These are phyloP conservation scores for Raffaelea arxii DNA, from an alignment of 2,329 filamentous ascomycete genomes.

Conservation along the genomic window DNA sequence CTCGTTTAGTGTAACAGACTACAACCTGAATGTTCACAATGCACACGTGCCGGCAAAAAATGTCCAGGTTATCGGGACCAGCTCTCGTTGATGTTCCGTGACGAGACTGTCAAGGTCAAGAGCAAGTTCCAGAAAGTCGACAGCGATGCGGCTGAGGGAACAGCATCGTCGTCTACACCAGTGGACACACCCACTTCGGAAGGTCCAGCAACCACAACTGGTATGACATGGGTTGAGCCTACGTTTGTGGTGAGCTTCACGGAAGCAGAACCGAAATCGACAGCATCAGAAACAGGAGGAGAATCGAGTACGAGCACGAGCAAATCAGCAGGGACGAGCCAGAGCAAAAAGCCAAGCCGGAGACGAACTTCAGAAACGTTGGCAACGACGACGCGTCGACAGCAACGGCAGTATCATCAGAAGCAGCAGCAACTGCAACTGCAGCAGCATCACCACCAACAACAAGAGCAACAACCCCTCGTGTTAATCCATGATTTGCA, in stretches of 20 bases:
- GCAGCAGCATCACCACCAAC: too few relatives aligned
- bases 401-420: too few relatives aligned
- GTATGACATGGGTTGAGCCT: too few relatives aligned
- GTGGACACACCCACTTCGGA: not conserved
- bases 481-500: constrained; percentile 21
- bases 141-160: not conserved
- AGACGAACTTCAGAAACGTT: too few relatives aligned
- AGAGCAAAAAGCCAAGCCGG: too few relatives aligned
- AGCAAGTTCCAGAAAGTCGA: constrained; percentile 40
- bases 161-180: not conserved
- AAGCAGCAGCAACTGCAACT: too few relatives aligned
- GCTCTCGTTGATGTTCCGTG: constrained; percentile 55
- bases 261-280: too few relatives aligned
- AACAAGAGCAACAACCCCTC: too few relatives aligned
- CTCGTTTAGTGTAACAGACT: constrained; percentile 52
- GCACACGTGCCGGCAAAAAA: constrained; percentile 46
- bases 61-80: constrained; percentile 58
- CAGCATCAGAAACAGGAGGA: too few relatives aligned
- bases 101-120: constrained; percentile 54
- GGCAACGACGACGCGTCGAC: too few relatives aligned
- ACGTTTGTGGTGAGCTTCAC: too few relatives aligned
- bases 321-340: not conserved
- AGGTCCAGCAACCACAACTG: too few relatives aligned
- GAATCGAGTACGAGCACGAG: not conserved
- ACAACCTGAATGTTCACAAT: constrained; percentile 52